phyloP scores from a whole-genome alignment of 306 rosid genomes.

The Senna tora region DNA sequence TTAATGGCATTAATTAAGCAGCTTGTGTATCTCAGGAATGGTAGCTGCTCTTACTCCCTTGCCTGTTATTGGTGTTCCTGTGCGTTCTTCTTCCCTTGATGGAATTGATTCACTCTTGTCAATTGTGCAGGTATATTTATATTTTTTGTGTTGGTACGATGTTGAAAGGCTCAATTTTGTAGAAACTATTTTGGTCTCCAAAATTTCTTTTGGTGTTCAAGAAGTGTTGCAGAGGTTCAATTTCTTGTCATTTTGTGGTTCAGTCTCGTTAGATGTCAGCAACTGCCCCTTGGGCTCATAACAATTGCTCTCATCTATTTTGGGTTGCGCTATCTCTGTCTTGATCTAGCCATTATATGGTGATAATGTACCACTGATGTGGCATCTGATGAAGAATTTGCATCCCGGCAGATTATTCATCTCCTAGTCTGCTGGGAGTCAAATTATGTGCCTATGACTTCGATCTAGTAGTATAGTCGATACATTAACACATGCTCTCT shows the following conservation, averaged over 20 bases:
- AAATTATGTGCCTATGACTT: not conserved
- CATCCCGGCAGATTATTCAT: not conserved
- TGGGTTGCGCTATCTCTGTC: conserved; percentile 4
- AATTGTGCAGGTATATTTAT: conserved; percentile 73
- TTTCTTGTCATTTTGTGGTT: conserved; percentile 19
- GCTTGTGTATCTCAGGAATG: conserved; percentile 65
- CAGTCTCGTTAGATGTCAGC: conserved; percentile 17
- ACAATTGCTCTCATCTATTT: not conserved
- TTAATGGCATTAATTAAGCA: conserved; percentile 31
- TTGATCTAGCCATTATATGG: conserved; percentile 16
- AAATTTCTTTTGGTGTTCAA: conserved; percentile 1
- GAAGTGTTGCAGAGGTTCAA: conserved; percentile 2
- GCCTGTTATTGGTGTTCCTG: conserved; percentile 91
- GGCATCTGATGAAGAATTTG: conserved; percentile 4
- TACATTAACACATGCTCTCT: not conserved
- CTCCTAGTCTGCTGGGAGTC: not conserved
- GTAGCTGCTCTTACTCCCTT: conserved; percentile 83
- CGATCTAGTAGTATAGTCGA: not conserved
- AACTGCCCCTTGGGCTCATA: not conserved
- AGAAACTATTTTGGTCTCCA: conserved; percentile 4
- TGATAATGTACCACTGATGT: not conserved
- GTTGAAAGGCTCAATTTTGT: conserved; percentile 5
- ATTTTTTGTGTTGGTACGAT: not conserved
- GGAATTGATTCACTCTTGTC: conserved; percentile 90
- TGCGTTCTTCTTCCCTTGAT: conserved; percentile 76